Evolutionary conservation across 768 basidiomycete species (phyloP), one percentile per base, ranked within the genome.

Genomic region (Hericium erinaceus): DNA sequence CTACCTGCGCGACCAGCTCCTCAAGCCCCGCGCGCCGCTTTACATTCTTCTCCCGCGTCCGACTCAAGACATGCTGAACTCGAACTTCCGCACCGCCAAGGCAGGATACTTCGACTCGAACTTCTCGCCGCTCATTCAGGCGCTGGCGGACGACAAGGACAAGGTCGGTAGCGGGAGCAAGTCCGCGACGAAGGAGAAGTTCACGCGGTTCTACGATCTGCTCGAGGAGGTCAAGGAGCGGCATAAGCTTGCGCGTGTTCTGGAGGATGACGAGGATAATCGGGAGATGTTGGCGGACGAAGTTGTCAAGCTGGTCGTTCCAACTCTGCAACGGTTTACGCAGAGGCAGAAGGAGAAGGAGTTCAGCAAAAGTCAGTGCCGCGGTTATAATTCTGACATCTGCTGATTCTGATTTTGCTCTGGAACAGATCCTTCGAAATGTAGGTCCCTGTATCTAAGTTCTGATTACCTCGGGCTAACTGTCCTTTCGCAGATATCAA

Each of bases 61-160:
- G 1, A 78, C 87, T 0, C 72, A 79, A 48, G 86, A 89, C 20
- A 61, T 75, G 18, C 75, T 93, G 28, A 79, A 81, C 59, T 85
- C 84, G 5, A 82, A 80, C 58, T 89, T 84, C 72, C 82, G 89
- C 39, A 90, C 83, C 0, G 85, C 90, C 46, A 91, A 91, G 69
- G 87, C 89, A 9, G 85, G 77, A 4, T 93, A 93, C 69, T 90
- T 90, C 59, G 90, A 92, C 60, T 75, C 85, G 22, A 92, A 90
- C 70, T 91, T 87, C 68, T 82, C 84, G 7, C 85, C 87, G 11
- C 72, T 92, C 52, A 82, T 92, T 74, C 85, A 88, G 57, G 64
- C 78, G 18, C 70, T 82, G 56, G 70, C 76, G 70, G 67, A 80
- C 73, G 73, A 82, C 72, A 70, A 68, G 53, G 75, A 69, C 33